Evolutionary conservation across 208 protist species (phyloP).

Genomic region (Crithidia bombi): DNA sequence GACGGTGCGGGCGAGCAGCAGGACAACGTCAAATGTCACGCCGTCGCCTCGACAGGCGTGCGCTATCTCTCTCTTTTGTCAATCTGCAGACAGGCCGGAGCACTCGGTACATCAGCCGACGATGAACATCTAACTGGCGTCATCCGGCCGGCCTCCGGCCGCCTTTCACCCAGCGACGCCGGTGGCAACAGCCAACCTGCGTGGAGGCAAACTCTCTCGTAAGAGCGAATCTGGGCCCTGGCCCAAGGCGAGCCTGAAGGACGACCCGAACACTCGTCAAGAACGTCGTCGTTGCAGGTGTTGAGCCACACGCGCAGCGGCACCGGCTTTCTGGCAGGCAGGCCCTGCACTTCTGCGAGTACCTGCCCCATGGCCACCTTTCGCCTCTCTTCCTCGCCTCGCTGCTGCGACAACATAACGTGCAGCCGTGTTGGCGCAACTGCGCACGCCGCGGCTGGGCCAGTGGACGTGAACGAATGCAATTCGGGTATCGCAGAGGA

Average conservation of each 20-base stretch:
- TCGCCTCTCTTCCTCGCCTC: constrained; percentile 78
- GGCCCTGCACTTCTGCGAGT: constrained; percentile 62
- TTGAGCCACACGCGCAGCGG: constrained; percentile 83
- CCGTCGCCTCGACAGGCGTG: too few relatives aligned
- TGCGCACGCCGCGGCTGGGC: constrained; percentile 54
- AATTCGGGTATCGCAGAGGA: constrained; percentile 65
- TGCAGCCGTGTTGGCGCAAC: constrained; percentile 35
- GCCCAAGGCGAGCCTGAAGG: constrained; percentile 47
- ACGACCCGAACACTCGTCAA: constrained; percentile 58
- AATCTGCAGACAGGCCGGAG: too few relatives aligned
- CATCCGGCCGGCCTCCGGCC: too few relatives aligned
- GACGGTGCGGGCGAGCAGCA: too few relatives aligned
- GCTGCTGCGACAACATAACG: constrained; percentile 67
- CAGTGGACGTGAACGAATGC: constrained; percentile 70
- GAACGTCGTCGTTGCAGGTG: constrained; percentile 66
- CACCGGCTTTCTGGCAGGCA: constrained; percentile 71
- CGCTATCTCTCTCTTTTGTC: too few relatives aligned
- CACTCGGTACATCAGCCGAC: too few relatives aligned
- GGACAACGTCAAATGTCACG: too few relatives aligned
- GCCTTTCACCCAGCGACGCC: too few relatives aligned
- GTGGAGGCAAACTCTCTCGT: constrained; percentile 23
- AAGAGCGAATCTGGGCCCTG: constrained; percentile 50
- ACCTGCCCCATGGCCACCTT: constrained; percentile 52
- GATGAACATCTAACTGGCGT: too few relatives aligned
- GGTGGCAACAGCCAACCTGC: neutral